phyloP scores from a whole-genome alignment of 345 rosid species.

The Brassica rapa region DNA sequence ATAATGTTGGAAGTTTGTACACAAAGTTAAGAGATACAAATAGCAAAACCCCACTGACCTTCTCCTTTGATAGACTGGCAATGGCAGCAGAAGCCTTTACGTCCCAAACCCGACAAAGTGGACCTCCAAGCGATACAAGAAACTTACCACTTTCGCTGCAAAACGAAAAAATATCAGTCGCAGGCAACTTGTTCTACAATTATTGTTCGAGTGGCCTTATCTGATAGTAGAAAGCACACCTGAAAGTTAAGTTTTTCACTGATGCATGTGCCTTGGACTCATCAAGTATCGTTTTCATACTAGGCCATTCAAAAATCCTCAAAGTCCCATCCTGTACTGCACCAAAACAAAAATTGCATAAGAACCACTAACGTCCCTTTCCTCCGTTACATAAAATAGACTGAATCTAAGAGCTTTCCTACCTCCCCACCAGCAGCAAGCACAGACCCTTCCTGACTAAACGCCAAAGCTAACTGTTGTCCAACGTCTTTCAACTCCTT shows the following conservation, averaged over 20 bases:
- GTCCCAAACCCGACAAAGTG: slow-evolving; percentile 91
- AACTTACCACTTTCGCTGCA: slow-evolving; percentile 82
- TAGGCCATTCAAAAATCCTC: slow-evolving; percentile 89
- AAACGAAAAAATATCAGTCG: slow-evolving; percentile 23
- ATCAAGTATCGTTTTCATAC: slow-evolving; percentile 65
- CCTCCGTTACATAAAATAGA: background rate
- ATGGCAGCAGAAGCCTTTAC: slow-evolving; percentile 53
- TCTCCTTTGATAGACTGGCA: slow-evolving; percentile 67
- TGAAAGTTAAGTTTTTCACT: slow-evolving; percentile 72
- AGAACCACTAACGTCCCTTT: slow-evolving; percentile 14
- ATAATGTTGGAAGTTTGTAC: background rate
- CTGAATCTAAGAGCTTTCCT: slow-evolving; percentile 23
- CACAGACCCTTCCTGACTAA: slow-evolving; percentile 63
- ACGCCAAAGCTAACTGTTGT: slow-evolving; percentile 73
- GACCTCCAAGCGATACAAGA: slow-evolving; percentile 77
- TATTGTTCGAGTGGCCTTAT: background rate
- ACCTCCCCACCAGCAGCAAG: slow-evolving; percentile 93
- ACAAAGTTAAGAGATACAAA: background rate
- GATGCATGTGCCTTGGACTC: slow-evolving; percentile 69
- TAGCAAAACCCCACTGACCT: slow-evolving; percentile 41
- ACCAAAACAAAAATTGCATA: slow-evolving; percentile 48
- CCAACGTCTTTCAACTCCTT: slow-evolving; percentile 59
- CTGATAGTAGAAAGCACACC: slow-evolving; percentile 46
- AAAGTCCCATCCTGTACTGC: slow-evolving; percentile 89
- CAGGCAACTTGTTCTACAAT: slow-evolving; percentile 18